Evolutionary conservation across 2,329 filamentous ascomycete species (phyloP).

Genomic region (Colletotrichum abscissum): DNA sequence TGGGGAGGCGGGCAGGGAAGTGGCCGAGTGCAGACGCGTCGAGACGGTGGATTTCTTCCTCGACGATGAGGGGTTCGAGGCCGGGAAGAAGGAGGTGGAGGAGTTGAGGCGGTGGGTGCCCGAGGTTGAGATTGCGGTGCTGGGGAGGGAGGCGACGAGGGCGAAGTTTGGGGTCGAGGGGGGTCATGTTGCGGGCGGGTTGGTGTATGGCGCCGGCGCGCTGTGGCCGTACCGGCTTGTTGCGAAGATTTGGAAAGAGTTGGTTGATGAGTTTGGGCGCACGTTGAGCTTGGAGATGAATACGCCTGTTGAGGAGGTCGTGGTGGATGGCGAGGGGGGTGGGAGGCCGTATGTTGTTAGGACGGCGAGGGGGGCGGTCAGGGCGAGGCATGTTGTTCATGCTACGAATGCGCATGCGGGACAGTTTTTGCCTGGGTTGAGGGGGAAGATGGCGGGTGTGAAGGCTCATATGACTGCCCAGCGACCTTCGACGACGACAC

Average conservation of each 20-base stretch:
- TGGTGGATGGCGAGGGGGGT: constrained; percentile 16
- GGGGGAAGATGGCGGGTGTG: constrained; percentile 55
- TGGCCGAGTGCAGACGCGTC: constrained; percentile 55
- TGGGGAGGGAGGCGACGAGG: constrained; percentile 47
- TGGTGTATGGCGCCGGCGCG: constrained; percentile 59
- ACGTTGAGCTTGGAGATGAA: constrained; percentile 51
- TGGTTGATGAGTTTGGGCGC: constrained; percentile 47
- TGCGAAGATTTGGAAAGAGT: constrained; percentile 54
- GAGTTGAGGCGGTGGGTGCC: constrained; percentile 51
- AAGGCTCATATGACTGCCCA: constrained; percentile 64
- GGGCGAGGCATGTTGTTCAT: constrained; percentile 63
- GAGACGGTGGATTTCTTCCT: constrained; percentile 60
- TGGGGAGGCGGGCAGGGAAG: constrained; percentile 41
- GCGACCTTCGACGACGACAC: constrained; percentile 45
- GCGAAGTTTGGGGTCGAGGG: constrained; percentile 50
- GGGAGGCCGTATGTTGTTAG: constrained; percentile 52
- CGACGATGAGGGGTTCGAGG: constrained; percentile 48
- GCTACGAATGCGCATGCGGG: constrained; percentile 67
- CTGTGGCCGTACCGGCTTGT: constrained; percentile 64
- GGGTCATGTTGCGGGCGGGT: constrained; percentile 50
- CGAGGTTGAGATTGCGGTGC: constrained; percentile 49
- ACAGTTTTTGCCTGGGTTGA: constrained; percentile 62
- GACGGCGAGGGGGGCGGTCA: constrained; percentile 57
- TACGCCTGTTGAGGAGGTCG: constrained; percentile 47
- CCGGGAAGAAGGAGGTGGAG: constrained; percentile 45